Percentiles rank a stretch among this genome's conserved stretches.
These are phyloP conservation scores for Aspergillus sp. DNA, from an alignment of 2,329 filamentous ascomycete genomes.

Conservation along the genomic window DNA sequence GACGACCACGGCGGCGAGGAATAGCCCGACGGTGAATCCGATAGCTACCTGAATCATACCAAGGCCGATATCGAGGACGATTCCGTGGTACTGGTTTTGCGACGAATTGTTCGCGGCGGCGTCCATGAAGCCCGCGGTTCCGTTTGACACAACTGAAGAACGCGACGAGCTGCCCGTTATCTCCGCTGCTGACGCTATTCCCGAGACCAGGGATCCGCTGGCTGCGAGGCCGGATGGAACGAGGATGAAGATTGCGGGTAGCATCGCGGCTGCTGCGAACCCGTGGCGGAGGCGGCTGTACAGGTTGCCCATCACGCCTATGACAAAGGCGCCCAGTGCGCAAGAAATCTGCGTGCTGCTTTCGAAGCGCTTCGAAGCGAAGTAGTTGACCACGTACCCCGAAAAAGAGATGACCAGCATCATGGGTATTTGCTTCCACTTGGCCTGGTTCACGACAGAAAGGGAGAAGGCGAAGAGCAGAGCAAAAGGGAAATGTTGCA, in stretches of 20 bases:
- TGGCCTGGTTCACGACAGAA: conserved; percentile 72
- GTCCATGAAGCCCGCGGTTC: conserved; percentile 21
- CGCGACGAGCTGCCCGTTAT: conserved; percentile 29
- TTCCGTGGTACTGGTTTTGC: conserved; percentile 12
- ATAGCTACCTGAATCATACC: conserved; percentile 43
- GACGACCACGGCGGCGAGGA: conserved; percentile 39
- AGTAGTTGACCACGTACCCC: conserved; percentile 71
- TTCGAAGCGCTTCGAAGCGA: conserved; percentile 58
- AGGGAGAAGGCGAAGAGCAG: conserved; percentile 66
- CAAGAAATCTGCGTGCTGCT: conserved; percentile 67
- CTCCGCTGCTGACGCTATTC: conserved; percentile 50
- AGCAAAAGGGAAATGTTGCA: conserved; percentile 62
- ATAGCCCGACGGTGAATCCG: conserved; percentile 42
- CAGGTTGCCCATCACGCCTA: conserved; percentile 72
- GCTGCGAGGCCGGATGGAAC: conserved; percentile 54
- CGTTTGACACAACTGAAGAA: conserved; percentile 38
- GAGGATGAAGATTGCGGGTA: conserved; percentile 76
- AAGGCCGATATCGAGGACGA: conserved; percentile 39
- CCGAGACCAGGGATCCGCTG: conserved; percentile 48
- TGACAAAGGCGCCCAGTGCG: conserved; percentile 66
- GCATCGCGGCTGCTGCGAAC: conserved; percentile 74
- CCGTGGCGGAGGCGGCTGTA: conserved; percentile 68
- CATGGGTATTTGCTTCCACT: conserved; percentile 67
- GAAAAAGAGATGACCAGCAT: conserved; percentile 68
- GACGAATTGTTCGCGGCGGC: conserved; percentile 14